phyloP scores from a whole-genome alignment of 257 asterid genomes.

The Gentiana straminea region DNA sequence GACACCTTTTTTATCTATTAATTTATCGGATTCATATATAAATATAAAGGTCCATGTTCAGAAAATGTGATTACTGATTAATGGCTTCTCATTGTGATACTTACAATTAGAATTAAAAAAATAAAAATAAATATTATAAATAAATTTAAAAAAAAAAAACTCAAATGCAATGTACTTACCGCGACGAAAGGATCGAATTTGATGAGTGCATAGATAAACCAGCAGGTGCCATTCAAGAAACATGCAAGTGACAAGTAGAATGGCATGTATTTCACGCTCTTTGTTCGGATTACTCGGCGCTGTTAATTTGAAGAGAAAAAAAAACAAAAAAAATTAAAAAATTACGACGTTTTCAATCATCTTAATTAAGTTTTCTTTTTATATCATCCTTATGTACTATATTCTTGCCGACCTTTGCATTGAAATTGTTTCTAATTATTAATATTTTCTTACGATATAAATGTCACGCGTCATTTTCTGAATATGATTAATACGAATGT shows the following conservation, averaged over 20 bases:
- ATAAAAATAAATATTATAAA: not conserved
- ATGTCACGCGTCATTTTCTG: too few species aligned
- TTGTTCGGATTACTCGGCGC: slow-evolving; percentile 53
- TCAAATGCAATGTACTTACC: slow-evolving; percentile 21
- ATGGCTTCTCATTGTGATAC: not conserved
- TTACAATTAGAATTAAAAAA: too few species aligned
- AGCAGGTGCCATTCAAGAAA: slow-evolving; percentile 48
- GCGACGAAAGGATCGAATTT: slow-evolving; percentile 42
- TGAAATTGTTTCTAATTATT: too few species aligned
- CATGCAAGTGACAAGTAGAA: slow-evolving; percentile 50
- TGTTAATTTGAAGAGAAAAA: slow-evolving; percentile 15
- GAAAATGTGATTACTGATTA: not conserved
- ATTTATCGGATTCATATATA: too few species aligned
- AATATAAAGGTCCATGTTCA: too few species aligned
- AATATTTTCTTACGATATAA: too few species aligned
- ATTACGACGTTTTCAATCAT: not conserved
- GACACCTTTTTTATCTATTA: too few species aligned
- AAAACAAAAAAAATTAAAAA: not conserved
- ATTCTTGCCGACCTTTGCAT: too few species aligned
- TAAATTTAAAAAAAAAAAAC: not conserved
- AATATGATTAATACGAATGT: not conserved
- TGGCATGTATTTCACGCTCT: slow-evolving; percentile 87
- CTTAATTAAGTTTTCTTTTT: too few species aligned
- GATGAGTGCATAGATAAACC: slow-evolving; percentile 59
- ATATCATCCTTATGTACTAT: too few species aligned